Evolutionary conservation across 1,139 yeast species (phyloP).

Genomic region (Taphrina communis): DNA sequence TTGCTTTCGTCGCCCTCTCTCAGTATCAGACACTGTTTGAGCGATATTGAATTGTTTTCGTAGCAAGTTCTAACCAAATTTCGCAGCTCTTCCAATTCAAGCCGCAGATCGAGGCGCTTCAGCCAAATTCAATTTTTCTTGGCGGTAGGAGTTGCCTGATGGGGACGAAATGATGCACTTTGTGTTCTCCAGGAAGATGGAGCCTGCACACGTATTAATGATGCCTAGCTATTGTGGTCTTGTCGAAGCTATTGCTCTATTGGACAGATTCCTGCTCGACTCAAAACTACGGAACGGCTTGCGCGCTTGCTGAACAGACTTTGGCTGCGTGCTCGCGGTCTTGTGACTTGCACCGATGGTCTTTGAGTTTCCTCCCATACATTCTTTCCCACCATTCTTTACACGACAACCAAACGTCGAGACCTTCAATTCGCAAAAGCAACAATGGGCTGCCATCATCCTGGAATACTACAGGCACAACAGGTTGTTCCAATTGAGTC

Average conservation of each 20-base stretch:
- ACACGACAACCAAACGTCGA: constrained; percentile 86
- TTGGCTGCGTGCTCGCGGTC: no score
- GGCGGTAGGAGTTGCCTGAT: background rate
- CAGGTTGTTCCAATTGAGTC: constrained; percentile 60
- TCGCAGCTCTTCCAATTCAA: no score
- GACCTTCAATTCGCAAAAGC: constrained; percentile 72
- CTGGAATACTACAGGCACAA: constrained; percentile 66
- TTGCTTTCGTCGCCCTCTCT: background rate
- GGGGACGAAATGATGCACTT: constrained; percentile 1
- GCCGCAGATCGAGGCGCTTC: constrained; percentile 5
- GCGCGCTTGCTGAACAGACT: no score
- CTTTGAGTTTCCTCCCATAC: constrained; percentile 56
- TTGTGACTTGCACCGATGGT: background rate
- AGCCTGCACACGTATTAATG: background rate
- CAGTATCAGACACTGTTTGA: no score
- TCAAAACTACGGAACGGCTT: no score
- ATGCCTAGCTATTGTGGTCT: no score
- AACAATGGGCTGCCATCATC: constrained; percentile 64
- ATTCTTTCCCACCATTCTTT: constrained; percentile 88
- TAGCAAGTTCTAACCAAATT: no score
- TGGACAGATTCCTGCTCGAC: no score
- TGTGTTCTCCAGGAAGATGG: background rate
- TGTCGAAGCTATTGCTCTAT: no score
- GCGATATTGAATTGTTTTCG: no score
- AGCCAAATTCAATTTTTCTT: background rate